A percentile compares a stretch with the other conserved stretches of the same genome.
Evolutionary conservation across 2,329 filamentous ascomycete species (phyloP).

Genomic region (Rosellinia necatrix): DNA sequence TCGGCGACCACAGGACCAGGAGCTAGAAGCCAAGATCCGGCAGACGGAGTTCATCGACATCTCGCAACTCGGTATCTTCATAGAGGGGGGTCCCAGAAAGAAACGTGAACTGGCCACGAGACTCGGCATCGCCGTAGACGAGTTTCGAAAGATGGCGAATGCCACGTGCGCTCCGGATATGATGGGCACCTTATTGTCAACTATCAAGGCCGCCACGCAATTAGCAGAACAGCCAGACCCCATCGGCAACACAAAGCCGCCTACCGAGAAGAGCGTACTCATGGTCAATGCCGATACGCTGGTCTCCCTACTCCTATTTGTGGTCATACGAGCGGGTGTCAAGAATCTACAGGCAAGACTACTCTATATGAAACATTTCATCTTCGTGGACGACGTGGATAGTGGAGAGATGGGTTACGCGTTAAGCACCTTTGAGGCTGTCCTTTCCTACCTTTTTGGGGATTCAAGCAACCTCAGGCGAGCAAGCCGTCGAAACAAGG

Average conservation of each 20-base stretch:
- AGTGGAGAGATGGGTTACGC: conserved; percentile 96
- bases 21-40: conserved; percentile 85
- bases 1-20: conserved; percentile 79
- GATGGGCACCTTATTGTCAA: conserved; percentile 78
- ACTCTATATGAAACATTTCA: conserved; percentile 95
- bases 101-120: conserved; percentile 82
- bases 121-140: conserved; percentile 78
- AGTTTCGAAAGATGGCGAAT: conserved; percentile 82
- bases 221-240: conserved; percentile 57
- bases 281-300: conserved; percentile 84
- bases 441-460: conserved; percentile 81
- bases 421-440: conserved; percentile 92
- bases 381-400: conserved; percentile 97
- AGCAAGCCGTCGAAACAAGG: conserved; percentile 83
- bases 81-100: conserved; percentile 75
- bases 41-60: conserved; percentile 95
- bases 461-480: conserved; percentile 82
- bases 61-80: conserved; percentile 87
- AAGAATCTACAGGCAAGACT: conserved; percentile 86
- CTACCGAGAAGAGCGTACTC: conserved; percentile 59
- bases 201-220: conserved; percentile 81
- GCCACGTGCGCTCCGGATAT: conserved; percentile 86
- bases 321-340: conserved; percentile 89
- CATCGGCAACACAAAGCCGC: conserved; percentile 40
- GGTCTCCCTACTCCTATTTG: conserved; percentile 86